Conservation (phyloP, 192 early-diverging fungal species). For the Allomyces macrogynus region DNA sequence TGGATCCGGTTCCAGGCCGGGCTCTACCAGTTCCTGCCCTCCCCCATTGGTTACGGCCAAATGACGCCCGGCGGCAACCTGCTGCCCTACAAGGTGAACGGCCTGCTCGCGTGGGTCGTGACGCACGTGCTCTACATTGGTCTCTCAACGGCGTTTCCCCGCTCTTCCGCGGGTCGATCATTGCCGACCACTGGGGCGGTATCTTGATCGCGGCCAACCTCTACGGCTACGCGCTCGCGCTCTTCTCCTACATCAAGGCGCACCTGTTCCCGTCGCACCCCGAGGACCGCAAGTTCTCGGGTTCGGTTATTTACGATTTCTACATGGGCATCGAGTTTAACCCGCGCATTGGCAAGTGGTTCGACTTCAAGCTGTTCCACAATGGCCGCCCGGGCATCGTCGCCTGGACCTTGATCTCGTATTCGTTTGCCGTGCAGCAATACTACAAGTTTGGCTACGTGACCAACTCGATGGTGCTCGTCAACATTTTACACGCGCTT, state of each 20-base stretch:
- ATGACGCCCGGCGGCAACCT: slow-evolving; percentile 51
- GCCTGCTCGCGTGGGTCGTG: slow-evolving; percentile 47
- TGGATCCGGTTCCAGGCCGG: slow-evolving; percentile 53
- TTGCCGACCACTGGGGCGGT: slow-evolving; percentile 54
- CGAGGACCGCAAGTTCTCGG: slow-evolving; percentile 57
- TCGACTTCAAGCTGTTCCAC: slow-evolving; percentile 69
- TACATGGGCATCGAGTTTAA: slow-evolving; percentile 71
- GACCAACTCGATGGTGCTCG: slow-evolving; percentile 60
- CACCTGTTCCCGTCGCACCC: slow-evolving; percentile 46
- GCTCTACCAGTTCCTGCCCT: slow-evolving; percentile 44
- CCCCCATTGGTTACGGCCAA: slow-evolving; percentile 51
- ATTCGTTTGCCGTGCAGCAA: slow-evolving; percentile 56
- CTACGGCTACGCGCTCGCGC: slow-evolving; percentile 56
- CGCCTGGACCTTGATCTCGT: slow-evolving; percentile 64
- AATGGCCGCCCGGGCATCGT: slow-evolving; percentile 66
- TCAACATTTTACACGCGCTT: slow-evolving; percentile 48
- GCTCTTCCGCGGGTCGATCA: slow-evolving; percentile 40
- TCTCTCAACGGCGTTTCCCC: slow-evolving; percentile 37
- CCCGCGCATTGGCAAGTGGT: slow-evolving; percentile 48
- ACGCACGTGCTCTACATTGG: slow-evolving; percentile 43
- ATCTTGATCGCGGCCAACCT: slow-evolving; percentile 49
- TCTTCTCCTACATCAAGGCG: slow-evolving; percentile 52
- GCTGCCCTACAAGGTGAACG: slow-evolving; percentile 60
- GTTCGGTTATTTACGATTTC: slow-evolving; percentile 49
- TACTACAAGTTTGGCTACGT: slow-evolving; percentile 49